Conservation (phyloP, 2,329 filamentous ascomycete genomes). For the Diaporthe caulivora region DNA sequence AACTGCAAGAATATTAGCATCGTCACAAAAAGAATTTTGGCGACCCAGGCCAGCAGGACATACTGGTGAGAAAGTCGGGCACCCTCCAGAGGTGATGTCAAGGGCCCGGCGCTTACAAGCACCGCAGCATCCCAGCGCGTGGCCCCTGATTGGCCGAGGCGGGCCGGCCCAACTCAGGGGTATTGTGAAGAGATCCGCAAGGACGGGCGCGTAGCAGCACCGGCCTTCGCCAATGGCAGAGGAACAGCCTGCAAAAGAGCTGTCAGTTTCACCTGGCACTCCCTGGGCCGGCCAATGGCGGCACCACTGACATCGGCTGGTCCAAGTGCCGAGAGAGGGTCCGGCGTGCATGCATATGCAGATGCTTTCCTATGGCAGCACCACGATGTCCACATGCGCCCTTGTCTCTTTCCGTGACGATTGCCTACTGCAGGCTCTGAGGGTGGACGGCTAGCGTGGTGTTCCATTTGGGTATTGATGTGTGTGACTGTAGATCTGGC, state of each 20-base stretch:
- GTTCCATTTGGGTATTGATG: constrained; percentile 23
- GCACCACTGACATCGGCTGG: not conserved
- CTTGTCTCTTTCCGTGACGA: constrained; percentile 12
- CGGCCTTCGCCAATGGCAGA: constrained; percentile 32
- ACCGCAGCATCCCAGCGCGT: not conserved
- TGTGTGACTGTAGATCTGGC: constrained; percentile 17
- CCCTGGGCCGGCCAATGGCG: constrained; percentile 30
- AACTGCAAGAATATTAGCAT: not conserved
- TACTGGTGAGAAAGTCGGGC: constrained; percentile 11
- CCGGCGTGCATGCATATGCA: constrained; percentile 33
- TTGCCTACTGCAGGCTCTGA: constrained; percentile 3
- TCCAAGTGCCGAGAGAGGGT: constrained; percentile 34
- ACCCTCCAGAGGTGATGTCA: constrained; percentile 3
- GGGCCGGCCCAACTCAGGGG: constrained; percentile 29
- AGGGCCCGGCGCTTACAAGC: constrained; percentile 36
- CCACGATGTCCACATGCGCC: constrained; percentile 24
- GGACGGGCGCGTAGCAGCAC: constrained; percentile 37
- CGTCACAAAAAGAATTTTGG: not conserved
- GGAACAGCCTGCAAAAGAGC: constrained; percentile 14
- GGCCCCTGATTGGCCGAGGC: constrained; percentile 20
- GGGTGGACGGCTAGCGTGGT: constrained; percentile 16
- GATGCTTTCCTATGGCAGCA: constrained; percentile 33
- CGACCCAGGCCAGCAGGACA: not conserved
- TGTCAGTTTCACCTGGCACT: constrained; percentile 23
- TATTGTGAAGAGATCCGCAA: constrained; percentile 35